Conservation (phyloP, 1,139 yeast genomes). For the Pichia kudriavzevii region DNA sequence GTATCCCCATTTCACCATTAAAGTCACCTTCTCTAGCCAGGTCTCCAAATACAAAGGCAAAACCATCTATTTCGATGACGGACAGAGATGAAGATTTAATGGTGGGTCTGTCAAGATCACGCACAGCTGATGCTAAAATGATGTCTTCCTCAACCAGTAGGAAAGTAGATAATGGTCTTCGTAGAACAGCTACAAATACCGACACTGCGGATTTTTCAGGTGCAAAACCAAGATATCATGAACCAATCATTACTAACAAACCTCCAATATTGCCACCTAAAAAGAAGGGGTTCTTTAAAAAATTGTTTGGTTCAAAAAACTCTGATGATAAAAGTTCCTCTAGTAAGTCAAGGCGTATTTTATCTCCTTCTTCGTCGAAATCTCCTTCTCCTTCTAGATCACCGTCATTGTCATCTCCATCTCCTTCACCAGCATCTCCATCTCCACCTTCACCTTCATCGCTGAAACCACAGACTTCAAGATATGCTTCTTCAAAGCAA, state of each 20-base stretch:
- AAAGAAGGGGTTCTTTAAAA: conserved; percentile 26
- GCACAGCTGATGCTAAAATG: conserved; percentile 22
- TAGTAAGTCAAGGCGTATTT: background rate
- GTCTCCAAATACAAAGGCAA: conserved; percentile 19
- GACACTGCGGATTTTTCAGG: conserved; percentile 16
- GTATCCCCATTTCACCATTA: conserved; percentile 8
- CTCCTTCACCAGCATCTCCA: too few species aligned
- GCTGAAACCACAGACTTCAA: background rate
- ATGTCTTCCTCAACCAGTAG: conserved; percentile 10
- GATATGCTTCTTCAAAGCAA: background rate
- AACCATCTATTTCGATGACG: conserved; percentile 21
- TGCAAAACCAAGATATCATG: conserved; percentile 2
- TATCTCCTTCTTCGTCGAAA: conserved; percentile 1
- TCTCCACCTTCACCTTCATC: background rate
- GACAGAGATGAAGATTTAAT: conserved; percentile 11
- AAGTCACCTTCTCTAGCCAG: conserved; percentile 15
- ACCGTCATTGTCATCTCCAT: background rate
- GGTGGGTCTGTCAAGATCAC: conserved; percentile 17
- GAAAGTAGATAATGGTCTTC: conserved; percentile 6
- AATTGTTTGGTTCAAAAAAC: conserved; percentile 32
- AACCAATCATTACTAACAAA: background rate
- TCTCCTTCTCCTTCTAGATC: background rate
- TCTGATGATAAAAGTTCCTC: conserved; percentile 16
- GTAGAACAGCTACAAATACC: conserved; percentile 25
- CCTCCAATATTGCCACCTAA: conserved; percentile 11